Conservation (phyloP, 306 rosid genomes). For the Carpinus viminea region DNA sequence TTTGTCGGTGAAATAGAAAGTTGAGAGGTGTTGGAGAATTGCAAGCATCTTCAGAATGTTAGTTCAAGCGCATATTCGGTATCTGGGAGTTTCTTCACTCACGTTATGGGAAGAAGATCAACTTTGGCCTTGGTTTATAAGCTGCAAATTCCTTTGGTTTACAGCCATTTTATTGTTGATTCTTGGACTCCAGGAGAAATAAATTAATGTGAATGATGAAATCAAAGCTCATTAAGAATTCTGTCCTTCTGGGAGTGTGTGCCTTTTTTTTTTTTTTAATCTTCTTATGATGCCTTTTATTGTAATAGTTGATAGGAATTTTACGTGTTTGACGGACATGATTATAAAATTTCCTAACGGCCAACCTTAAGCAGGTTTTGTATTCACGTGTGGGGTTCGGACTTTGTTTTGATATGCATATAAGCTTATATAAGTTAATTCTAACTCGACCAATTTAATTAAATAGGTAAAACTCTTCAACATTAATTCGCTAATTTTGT, state of each 20-base stretch:
- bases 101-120: neutral
- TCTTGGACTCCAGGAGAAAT: neutral
- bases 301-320: neutral
- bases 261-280: neutral
- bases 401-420: too few relatives aligned
- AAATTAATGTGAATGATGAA: slow-evolving; percentile 2
- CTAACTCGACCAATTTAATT: too few relatives aligned
- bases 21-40: slow-evolving; percentile 32
- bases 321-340: slow-evolving; percentile 13
- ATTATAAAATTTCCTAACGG: neutral
- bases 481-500: too few relatives aligned
- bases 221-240: slow-evolving; percentile 13
- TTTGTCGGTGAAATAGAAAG: neutral
- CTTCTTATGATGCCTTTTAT: neutral
- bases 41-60: slow-evolving; percentile 24
- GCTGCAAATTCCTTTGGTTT: neutral
- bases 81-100: slow-evolving; percentile 32
- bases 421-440: too few relatives aligned
- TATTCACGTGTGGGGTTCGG: too few relatives aligned
- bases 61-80: slow-evolving; percentile 49
- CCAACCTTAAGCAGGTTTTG: neutral
- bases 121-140: neutral
- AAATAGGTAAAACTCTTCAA: too few relatives aligned
- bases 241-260: slow-evolving; percentile 14
- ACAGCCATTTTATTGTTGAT: slow-evolving; percentile 5